These are phyloP conservation scores for Pseudonitzschia multiseries DNA, from an alignment of 108 stramenopile genomes.

Conservation along the genomic window DNA sequence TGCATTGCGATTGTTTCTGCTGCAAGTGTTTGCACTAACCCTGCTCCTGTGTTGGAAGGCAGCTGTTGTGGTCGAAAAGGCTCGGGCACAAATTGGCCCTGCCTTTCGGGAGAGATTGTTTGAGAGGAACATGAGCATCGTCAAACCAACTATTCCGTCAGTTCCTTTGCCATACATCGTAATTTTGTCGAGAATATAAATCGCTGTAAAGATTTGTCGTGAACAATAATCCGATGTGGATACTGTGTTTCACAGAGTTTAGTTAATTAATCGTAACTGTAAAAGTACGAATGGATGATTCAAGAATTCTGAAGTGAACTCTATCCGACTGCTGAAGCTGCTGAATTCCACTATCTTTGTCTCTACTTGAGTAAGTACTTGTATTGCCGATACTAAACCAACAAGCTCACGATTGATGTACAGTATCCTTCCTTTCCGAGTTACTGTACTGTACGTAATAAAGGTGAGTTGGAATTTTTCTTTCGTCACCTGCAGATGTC, in stretches of 20 bases:
- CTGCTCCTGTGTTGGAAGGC: slow-evolving; percentile 2
- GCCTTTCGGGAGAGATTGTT: slow-evolving; percentile 12
- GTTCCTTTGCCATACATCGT: slow-evolving; percentile 4
- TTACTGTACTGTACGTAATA: background rate
- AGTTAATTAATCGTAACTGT: background rate
- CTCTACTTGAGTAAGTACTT: too few relatives aligned
- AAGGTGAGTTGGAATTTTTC: background rate
- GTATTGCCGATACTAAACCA: background rate
- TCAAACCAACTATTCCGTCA: slow-evolving; percentile 9
- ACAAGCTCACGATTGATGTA: background rate
- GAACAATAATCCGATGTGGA: background rate
- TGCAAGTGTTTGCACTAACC: background rate
- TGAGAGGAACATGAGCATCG: slow-evolving; percentile 8
- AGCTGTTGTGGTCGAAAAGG: slow-evolving; percentile 19
- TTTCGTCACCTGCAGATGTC: background rate
- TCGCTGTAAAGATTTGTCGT: background rate
- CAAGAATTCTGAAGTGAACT: background rate
- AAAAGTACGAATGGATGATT: background rate
- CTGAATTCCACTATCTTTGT: too few relatives aligned
- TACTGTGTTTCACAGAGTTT: background rate
- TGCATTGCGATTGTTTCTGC: background rate
- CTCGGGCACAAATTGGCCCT: slow-evolving; percentile 9
- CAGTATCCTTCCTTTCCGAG: background rate
- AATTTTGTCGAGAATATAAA: background rate
- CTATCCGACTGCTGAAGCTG: background rate